These are phyloP conservation scores for Diaporthe sp. DNA, from an alignment of 2,329 filamentous ascomycete genomes.

Conservation along the genomic window DNA sequence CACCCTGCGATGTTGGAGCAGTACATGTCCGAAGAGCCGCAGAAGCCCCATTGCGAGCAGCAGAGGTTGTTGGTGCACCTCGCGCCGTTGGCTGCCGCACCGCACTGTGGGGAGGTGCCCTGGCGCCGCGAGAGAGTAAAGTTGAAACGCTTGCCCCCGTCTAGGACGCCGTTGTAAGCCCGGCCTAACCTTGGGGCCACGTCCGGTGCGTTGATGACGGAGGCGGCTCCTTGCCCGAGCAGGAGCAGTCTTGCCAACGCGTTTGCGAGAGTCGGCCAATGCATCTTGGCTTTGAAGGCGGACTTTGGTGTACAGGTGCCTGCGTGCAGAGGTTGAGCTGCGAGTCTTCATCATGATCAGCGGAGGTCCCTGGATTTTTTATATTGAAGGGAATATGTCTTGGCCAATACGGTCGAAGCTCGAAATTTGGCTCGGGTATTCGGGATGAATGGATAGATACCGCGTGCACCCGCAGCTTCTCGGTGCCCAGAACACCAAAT, in stretches of 20 bases:
- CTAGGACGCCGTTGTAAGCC: neutral
- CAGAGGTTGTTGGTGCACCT: slow-evolving; percentile 22
- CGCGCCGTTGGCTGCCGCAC: slow-evolving; percentile 25
- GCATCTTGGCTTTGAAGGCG: neutral
- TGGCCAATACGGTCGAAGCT: neutral
- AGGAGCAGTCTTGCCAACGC: neutral
- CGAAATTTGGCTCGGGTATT: slow-evolving; percentile 21
- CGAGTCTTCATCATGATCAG: neutral
- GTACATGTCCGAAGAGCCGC: neutral
- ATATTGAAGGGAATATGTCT: neutral
- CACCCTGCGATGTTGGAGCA: slow-evolving; percentile 2
- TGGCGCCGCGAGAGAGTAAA: slow-evolving; percentile 1
- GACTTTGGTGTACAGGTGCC: neutral
- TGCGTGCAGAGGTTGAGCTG: neutral
- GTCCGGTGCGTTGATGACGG: neutral
- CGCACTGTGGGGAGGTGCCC: slow-evolving; percentile 18
- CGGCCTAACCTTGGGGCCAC: neutral
- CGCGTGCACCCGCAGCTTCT: neutral
- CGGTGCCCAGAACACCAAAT: slow-evolving; percentile 7
- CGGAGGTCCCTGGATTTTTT: slow-evolving; percentile 11
- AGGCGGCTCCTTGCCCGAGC: neutral
- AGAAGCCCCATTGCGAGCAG: slow-evolving; percentile 18
- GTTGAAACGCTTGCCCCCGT: neutral
- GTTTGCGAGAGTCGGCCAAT: neutral
- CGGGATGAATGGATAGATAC: slow-evolving; percentile 1